These are phyloP conservation scores for Boletales sp. DNA, from an alignment of 768 basidiomycete species.

Conservation along the genomic window DNA sequence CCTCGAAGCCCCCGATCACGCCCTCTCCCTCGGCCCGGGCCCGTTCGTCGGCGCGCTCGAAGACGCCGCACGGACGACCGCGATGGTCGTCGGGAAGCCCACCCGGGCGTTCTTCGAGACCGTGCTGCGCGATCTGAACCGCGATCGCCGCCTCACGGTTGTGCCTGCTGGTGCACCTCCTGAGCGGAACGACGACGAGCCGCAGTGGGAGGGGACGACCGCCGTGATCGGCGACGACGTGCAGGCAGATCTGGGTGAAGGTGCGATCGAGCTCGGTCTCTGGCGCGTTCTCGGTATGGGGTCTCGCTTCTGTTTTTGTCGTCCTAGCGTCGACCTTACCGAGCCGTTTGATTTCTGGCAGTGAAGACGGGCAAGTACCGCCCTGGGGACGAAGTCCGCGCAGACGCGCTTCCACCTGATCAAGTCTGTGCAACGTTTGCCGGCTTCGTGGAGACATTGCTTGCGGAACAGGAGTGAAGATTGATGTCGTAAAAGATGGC, in stretches of 20 bases:
- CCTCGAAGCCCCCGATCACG: slow-evolving; percentile 43
- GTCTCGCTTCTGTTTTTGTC: background rate
- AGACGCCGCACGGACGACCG: slow-evolving; percentile 43
- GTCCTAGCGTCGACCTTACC: too few species aligned
- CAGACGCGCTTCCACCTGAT: slow-evolving; percentile 43
- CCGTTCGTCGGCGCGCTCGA: slow-evolving; percentile 68
- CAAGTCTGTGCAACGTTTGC: slow-evolving; percentile 53
- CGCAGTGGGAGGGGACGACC: slow-evolving; percentile 20
- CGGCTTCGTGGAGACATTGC: slow-evolving; percentile 48
- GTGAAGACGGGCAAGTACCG: slow-evolving; percentile 73
- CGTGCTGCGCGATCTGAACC: slow-evolving; percentile 44
- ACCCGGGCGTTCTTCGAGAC: slow-evolving; percentile 54
- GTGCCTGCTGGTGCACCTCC: too few species aligned
- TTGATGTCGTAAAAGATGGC: background rate
- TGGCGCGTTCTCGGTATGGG: slow-evolving; percentile 59
- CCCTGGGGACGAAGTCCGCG: slow-evolving; percentile 48
- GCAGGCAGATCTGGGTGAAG: slow-evolving; percentile 59
- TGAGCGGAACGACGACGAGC: too few species aligned
- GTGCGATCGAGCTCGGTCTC: slow-evolving; percentile 56
- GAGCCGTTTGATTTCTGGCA: slow-evolving; percentile 13
- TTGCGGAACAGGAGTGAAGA: slow-evolving; percentile 7
- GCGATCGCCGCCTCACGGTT: slow-evolving; percentile 1
- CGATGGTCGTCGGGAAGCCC: slow-evolving; percentile 65
- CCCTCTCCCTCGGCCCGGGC: slow-evolving; percentile 63
- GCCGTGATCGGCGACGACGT: slow-evolving; percentile 69